Base-by-base conservation (phyloP, 1,284 basidiomycete species). In the Naganishia albida region DNA sequence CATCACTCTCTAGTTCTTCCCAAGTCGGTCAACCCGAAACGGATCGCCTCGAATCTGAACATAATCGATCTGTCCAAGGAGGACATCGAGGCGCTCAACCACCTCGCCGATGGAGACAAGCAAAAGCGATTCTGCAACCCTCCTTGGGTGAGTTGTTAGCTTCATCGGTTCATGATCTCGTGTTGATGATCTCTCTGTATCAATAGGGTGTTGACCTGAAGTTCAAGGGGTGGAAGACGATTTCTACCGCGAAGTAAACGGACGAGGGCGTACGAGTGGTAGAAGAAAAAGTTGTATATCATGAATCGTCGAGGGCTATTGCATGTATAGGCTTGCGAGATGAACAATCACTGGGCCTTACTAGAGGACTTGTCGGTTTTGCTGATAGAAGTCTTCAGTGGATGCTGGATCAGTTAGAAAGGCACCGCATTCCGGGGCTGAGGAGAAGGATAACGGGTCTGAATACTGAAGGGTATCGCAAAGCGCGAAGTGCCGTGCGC, bases 21-120 rank as follows among this genome's bases (percentile, higher is more conserved):
- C 65, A 82, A 81, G 74, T 77, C 75, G 64, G 79, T 81, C 65
- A 80, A 77, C 30, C 77, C 79, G 28, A 67, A 71, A 30, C 73
- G 80, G 42, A 80, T 81, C 63, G 75, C 76, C 66, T 71, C 72
- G 68, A 80, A 80, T 73, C 67, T 76, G 49, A 75, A 76, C 71
- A 71, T 72, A 28, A 73, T 79, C 71, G 70, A 83, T 71, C 80
- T 91, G 26, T 82, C 82, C 26, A 70, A 80, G 50, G 83, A 82
- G 67, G 90, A 91, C 70, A 78, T 91, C 65, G 82, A 81, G 67
- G 77, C 74, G 63, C 82, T 91, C 40, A 87, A 90, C 73, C 82
- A 80, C 13, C 82, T 90, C 46, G 88, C 87, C 1, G 84, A 83
- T n/a, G 73, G 76, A 46, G 88, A 88, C 52, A 90, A 90, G 79